phyloP scores from a whole-genome alignment of 805 yeast genomes.

The Metschnikowia sp. region DNA sequence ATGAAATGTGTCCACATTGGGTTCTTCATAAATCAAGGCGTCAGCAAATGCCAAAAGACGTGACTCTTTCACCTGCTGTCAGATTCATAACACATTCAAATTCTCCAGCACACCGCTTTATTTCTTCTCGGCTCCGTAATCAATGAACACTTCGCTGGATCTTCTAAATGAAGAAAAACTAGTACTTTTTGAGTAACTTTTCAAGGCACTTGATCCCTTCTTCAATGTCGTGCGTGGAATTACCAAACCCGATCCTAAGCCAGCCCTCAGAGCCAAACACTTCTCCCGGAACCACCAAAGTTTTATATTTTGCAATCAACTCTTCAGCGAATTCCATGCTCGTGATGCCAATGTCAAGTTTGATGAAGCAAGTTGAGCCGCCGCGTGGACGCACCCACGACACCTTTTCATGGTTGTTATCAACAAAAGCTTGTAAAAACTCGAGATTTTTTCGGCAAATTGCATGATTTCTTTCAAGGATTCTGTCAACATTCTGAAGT shows the following conservation, averaged over 20 bases:
- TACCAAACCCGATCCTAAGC: slow-evolving; percentile 49
- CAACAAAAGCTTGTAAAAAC: slow-evolving; percentile 32
- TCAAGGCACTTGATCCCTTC: slow-evolving; percentile 30
- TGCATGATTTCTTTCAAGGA: slow-evolving; percentile 38
- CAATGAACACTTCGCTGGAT: too few relatives aligned
- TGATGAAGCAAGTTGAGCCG: slow-evolving; percentile 47
- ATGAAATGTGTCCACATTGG: too few relatives aligned
- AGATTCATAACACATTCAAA: too few relatives aligned
- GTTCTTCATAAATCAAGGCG: too few relatives aligned
- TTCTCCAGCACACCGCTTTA: too few relatives aligned
- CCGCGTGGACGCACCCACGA: slow-evolving; percentile 44
- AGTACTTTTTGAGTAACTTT: slow-evolving; percentile 1
- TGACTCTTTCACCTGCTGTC: too few relatives aligned
- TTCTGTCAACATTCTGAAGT: slow-evolving; percentile 27
- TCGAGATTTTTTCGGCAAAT: slow-evolving; percentile 39
- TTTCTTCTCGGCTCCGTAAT: too few relatives aligned
- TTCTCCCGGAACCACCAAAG: slow-evolving; percentile 50
- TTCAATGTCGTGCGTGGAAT: slow-evolving; percentile 30
- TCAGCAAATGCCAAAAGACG: too few relatives aligned
- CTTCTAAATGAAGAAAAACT: neutral
- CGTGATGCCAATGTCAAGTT: slow-evolving; percentile 25
- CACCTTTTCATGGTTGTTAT: slow-evolving; percentile 27
- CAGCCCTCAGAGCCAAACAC: slow-evolving; percentile 31
- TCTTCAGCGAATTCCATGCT: slow-evolving; percentile 33
- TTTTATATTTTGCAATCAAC: slow-evolving; percentile 31